Conservation (phyloP, 306 rosid species). For the Citrullus colocynthis region DNA sequence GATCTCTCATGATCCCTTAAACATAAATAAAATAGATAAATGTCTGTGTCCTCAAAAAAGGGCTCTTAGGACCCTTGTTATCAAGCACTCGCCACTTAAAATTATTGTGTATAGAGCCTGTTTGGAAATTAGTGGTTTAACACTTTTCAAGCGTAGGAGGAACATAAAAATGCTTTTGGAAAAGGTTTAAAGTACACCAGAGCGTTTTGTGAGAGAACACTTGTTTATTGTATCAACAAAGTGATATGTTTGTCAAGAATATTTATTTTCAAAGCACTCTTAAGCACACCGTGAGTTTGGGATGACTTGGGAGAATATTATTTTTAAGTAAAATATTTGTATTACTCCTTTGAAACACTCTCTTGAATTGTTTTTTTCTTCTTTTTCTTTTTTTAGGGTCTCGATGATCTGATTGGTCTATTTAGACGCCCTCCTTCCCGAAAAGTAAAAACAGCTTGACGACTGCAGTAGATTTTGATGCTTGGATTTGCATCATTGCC, state of each 20-base stretch:
- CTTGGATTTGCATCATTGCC: background rate
- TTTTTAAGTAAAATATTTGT: background rate
- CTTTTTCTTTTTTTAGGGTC: conserved; percentile 37
- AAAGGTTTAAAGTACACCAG: background rate
- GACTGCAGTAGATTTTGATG: conserved; percentile 6
- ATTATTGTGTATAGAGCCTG: background rate
- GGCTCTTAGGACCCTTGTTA: background rate
- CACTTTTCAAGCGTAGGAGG: background rate
- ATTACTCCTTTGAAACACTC: background rate
- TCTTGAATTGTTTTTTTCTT: background rate
- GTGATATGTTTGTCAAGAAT: background rate
- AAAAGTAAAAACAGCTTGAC: conserved; percentile 79
- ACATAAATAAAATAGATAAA: background rate
- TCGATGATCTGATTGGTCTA: conserved; percentile 85
- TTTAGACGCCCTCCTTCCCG: conserved; percentile 95
- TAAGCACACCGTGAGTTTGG: background rate
- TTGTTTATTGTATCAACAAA: background rate
- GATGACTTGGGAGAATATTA: background rate
- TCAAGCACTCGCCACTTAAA: background rate
- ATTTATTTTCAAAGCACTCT: background rate
- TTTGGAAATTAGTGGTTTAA: background rate
- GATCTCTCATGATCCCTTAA: background rate
- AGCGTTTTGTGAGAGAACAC: background rate
- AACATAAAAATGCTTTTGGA: background rate
- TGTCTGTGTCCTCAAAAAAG: background rate